Conservation (phyloP, 306 rosid genomes). For the Vachellia collinsii region DNA sequence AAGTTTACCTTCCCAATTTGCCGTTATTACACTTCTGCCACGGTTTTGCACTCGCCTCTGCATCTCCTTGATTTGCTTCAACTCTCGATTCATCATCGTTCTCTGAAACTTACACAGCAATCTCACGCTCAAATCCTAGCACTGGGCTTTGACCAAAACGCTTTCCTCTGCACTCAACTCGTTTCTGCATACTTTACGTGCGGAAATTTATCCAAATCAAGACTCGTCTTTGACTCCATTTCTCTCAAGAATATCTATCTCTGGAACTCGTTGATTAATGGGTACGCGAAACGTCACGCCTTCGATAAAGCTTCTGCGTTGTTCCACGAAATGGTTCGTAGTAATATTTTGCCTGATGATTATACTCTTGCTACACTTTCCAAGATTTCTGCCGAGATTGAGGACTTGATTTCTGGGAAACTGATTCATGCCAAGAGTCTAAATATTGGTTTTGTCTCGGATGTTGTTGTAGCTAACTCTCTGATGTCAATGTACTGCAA, state of each 20-base stretch:
- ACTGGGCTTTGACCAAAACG: constrained; percentile 59
- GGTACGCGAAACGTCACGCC: constrained; percentile 47
- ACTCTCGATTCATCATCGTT: constrained; percentile 48
- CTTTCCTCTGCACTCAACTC: constrained; percentile 68
- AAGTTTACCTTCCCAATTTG: constrained; percentile 41
- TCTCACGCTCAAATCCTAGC: constrained; percentile 67
- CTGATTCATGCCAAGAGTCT: constrained; percentile 70
- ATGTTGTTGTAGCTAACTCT: constrained; percentile 69
- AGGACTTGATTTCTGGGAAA: constrained; percentile 53
- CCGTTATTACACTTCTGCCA: constrained; percentile 53
- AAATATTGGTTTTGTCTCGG: constrained; percentile 56
- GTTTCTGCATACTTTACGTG: constrained; percentile 67
- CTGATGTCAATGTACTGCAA: constrained; percentile 65
- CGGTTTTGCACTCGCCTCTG: constrained; percentile 32
- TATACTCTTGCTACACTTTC: constrained; percentile 69
- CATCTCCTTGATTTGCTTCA: constrained; percentile 51
- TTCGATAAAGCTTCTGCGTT: constrained; percentile 47
- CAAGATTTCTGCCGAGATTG: constrained; percentile 60
- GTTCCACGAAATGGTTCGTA: constrained; percentile 57
- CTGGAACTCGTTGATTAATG: constrained; percentile 76
- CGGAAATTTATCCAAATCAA: constrained; percentile 41
- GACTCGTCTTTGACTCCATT: constrained; percentile 53
- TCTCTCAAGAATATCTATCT: constrained; percentile 48
- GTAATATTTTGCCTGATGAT: constrained; percentile 57
- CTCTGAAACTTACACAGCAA: constrained; percentile 53